Percentiles rank a stretch among this genome's conserved stretches.
Conservation (phyloP, 345 rosid genomes). For the Erysimum cheiranthoides region DNA sequence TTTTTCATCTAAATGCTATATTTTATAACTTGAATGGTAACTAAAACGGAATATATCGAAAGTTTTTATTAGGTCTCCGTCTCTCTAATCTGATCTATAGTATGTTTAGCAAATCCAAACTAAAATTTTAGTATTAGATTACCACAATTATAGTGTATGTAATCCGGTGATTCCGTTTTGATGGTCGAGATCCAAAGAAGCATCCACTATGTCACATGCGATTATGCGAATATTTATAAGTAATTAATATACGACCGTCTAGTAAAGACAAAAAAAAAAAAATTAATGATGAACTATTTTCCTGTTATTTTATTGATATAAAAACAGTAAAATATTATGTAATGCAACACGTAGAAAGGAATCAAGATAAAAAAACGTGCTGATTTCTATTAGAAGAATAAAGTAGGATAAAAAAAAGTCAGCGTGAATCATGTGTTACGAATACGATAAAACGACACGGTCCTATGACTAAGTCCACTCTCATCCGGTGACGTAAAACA, state of each 20-base stretch:
- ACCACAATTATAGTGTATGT: neutral
- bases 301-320: neutral
- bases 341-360: conserved; percentile 23
- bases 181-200: conserved; percentile 15
- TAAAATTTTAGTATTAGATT: neutral
- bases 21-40: neutral
- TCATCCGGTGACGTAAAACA: conserved; percentile 47
- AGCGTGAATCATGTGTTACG: conserved; percentile 33
- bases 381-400: conserved; percentile 12
- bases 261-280: neutral
- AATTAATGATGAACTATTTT: neutral
- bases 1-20: neutral
- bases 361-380: conserved; percentile 28
- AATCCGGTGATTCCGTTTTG: conserved; percentile 12
- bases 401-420: conserved; percentile 14
- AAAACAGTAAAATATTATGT: conserved; percentile 6
- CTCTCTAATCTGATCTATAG: neutral
- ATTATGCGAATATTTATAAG: conserved; percentile 10
- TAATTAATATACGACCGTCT: conserved; percentile 1
- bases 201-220: conserved; percentile 24
- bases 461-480: conserved; percentile 51
- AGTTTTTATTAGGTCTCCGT: neutral
- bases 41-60: neutral
- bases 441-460: conserved; percentile 36
- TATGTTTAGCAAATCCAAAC: neutral